Conservation (phyloP, 2,329 filamentous ascomycete species). For the Pyricularia grisea region DNA sequence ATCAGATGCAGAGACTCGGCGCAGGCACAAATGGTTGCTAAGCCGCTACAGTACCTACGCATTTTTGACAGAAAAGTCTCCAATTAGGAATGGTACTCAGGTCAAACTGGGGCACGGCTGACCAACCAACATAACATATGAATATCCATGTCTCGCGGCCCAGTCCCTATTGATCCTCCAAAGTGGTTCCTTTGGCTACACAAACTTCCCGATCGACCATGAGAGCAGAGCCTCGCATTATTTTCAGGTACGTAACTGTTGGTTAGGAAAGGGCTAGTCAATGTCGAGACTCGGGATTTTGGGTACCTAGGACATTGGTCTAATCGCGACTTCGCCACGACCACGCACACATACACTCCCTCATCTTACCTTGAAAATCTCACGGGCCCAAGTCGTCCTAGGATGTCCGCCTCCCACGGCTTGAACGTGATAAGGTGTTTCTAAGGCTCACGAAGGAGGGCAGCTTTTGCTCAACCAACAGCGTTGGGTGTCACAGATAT, state of each 20-base stretch:
- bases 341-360: too few species aligned
- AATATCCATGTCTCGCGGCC: too few species aligned
- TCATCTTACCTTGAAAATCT: background rate
- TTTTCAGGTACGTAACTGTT: background rate
- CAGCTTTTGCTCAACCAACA: too few species aligned
- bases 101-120: background rate
- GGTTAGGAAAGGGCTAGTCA: background rate
- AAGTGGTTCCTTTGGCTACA: too few species aligned
- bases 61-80: too few species aligned
- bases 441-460: too few species aligned
- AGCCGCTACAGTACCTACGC: too few species aligned
- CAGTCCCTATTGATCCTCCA: too few species aligned
- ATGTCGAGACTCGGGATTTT: background rate
- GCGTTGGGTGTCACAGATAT: too few species aligned
- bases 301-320: background rate
- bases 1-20: too few species aligned
- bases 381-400: background rate
- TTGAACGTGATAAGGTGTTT: background rate
- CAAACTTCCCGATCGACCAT: background rate
- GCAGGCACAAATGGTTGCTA: too few species aligned
- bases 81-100: background rate
- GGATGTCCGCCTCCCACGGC: background rate
- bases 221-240: background rate
- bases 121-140: background rate
- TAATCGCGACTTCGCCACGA: background rate